phyloP scores from a whole-genome alignment of 306 rosid species.

The Malus asiatica region DNA sequence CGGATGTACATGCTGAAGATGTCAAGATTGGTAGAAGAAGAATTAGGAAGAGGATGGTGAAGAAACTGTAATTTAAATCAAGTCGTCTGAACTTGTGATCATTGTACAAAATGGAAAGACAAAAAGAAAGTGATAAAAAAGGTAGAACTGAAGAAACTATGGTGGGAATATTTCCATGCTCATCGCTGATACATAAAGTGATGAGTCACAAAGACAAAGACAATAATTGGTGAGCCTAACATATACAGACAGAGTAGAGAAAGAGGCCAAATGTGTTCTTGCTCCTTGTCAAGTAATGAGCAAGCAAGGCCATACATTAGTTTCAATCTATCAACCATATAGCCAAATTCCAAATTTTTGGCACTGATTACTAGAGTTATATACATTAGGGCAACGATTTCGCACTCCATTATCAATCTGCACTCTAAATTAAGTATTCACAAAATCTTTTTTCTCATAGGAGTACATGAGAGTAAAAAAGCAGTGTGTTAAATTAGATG shows the following conservation, averaged over 20 bases:
- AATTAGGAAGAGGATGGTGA: neutral
- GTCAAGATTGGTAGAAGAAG: constrained; percentile 17
- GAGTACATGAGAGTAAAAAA: too few species aligned
- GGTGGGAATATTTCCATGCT: neutral
- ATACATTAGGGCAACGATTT: neutral
- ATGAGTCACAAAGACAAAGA: neutral
- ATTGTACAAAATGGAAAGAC: neutral
- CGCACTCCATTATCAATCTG: too few species aligned
- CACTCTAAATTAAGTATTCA: too few species aligned
- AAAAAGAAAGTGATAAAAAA: neutral
- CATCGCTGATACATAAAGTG: neutral
- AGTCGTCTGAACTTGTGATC: neutral
- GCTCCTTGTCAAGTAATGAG: neutral
- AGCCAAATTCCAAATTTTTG: neutral
- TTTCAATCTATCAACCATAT: neutral
- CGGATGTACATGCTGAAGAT: constrained; percentile 28
- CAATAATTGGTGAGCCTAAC: neutral
- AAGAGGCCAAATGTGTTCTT: neutral
- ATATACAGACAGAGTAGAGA: neutral
- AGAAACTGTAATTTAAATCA: neutral
- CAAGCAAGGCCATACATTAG: neutral
- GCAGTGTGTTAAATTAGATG: too few species aligned
- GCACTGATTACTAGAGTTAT: neutral
- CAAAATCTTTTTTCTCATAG: neutral
- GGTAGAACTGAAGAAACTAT: neutral